phyloP scores from a whole-genome alignment of 495 filamentous ascomycete species.

The Geopyxis carbonaria region DNA sequence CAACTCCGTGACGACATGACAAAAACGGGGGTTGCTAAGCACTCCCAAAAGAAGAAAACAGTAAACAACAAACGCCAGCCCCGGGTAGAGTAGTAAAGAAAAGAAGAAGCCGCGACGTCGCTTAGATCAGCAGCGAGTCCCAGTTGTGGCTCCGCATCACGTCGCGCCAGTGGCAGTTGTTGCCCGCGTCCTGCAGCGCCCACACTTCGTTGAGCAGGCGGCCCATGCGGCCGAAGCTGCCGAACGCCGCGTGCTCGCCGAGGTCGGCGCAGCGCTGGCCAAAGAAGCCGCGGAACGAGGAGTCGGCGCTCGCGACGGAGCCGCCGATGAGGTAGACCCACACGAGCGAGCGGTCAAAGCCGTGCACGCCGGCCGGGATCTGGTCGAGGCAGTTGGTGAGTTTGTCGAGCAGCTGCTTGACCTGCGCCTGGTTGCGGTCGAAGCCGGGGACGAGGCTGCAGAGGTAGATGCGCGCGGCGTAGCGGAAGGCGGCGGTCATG shows the following conservation, averaged over 20 bases:
- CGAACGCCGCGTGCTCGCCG: slow-evolving; percentile 57
- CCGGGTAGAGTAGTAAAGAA: slow-evolving; percentile 9
- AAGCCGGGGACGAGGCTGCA: slow-evolving; percentile 85
- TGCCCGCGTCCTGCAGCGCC: slow-evolving; percentile 40
- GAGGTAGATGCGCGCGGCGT: slow-evolving; percentile 86
- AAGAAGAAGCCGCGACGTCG: slow-evolving; percentile 19
- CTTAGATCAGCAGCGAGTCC: slow-evolving; percentile 80
- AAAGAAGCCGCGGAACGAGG: slow-evolving; percentile 60
- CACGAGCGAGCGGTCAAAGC: slow-evolving; percentile 77
- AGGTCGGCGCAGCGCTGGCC: slow-evolving; percentile 47
- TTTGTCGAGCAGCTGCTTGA: slow-evolving; percentile 53
- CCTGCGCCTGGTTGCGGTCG: slow-evolving; percentile 50
- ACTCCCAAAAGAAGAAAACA: too few relatives aligned
- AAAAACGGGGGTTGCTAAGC: too few relatives aligned
- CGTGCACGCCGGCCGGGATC: slow-evolving; percentile 62
- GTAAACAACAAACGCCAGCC: slow-evolving; percentile 12
- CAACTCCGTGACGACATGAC: too few relatives aligned
- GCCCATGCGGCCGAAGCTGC: slow-evolving; percentile 72
- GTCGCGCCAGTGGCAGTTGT: slow-evolving; percentile 81
- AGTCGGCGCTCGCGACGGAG: slow-evolving; percentile 47
- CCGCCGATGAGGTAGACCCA: slow-evolving; percentile 88
- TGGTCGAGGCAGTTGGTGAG: slow-evolving; percentile 52
- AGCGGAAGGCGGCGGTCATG: slow-evolving; percentile 75
- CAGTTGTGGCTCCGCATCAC: slow-evolving; percentile 81
- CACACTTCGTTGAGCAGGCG: slow-evolving; percentile 69